phyloP scores from a whole-genome alignment of 331 rosid genomes.

The Spiraea crenata region DNA sequence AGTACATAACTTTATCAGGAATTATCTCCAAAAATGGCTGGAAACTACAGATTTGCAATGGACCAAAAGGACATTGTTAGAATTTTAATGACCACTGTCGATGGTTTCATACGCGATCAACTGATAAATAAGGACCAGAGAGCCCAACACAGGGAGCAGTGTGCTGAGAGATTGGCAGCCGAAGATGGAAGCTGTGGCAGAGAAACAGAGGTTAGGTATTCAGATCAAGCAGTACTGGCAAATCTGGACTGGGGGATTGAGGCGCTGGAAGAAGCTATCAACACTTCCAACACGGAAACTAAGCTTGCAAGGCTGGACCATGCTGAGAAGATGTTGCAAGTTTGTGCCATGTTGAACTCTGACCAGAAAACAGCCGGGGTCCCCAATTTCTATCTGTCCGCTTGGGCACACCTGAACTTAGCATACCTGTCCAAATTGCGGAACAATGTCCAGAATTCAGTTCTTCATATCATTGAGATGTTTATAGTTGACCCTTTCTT shows the following conservation, averaged over 20 bases:
- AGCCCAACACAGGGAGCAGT: slow-evolving; percentile 70
- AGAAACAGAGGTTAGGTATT: slow-evolving; percentile 64
- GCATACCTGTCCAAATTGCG: slow-evolving; percentile 76
- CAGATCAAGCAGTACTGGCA: slow-evolving; percentile 94
- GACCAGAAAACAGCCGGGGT: slow-evolving; percentile 87
- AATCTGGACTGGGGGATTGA: slow-evolving; percentile 97
- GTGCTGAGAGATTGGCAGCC: slow-evolving; percentile 93
- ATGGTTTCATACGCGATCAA: slow-evolving; percentile 60
- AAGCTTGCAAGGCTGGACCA: slow-evolving; percentile 81
- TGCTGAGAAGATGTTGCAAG: slow-evolving; percentile 87
- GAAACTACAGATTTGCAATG: slow-evolving; percentile 55
- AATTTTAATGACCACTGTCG: slow-evolving; percentile 50
- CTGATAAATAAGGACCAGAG: slow-evolving; percentile 68
- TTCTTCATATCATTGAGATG: slow-evolving; percentile 79
- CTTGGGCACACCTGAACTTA: slow-evolving; percentile 88
- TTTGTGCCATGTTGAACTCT: slow-evolving; percentile 79
- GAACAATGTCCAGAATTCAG: slow-evolving; percentile 51
- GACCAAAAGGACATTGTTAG: slow-evolving; percentile 66
- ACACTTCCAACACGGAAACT: slow-evolving; percentile 75
- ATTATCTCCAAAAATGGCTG: slow-evolving; percentile 37
- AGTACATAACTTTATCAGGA: slow-evolving; percentile 16
- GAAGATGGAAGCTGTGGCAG: slow-evolving; percentile 66
- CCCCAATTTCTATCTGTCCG: slow-evolving; percentile 86
- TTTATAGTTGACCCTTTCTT: slow-evolving; percentile 79
- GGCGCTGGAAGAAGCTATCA: slow-evolving; percentile 87